Evolutionary conservation across 768 basidiomycete species (phyloP).

Genomic region (Cystoderma amianthinum): DNA sequence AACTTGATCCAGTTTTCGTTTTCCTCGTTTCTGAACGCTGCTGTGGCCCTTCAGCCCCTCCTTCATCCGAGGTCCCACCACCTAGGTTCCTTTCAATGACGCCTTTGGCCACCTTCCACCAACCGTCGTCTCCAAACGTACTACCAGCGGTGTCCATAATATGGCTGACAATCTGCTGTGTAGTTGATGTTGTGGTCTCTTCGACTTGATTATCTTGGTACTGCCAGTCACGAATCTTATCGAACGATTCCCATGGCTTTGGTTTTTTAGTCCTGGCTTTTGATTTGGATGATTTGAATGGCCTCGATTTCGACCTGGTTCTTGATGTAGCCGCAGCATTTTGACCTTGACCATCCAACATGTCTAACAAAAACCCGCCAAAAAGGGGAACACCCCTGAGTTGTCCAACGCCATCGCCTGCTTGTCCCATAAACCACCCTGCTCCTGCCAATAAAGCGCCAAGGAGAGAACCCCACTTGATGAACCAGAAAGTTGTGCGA

Average conservation of each 20-base stretch:
- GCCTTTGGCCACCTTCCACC: conserved; percentile 23
- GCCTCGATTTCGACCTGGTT: conserved; percentile 14
- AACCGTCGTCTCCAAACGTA: conserved; percentile 17
- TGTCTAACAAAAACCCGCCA: conserved; percentile 24
- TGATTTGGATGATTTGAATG: conserved; percentile 14
- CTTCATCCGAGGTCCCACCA: not conserved
- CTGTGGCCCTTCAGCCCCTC: not conserved
- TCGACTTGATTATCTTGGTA: conserved; percentile 23
- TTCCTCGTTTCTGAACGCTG: not conserved
- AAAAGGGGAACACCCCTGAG: conserved; percentile 31
- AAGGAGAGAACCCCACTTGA: conserved; percentile 72
- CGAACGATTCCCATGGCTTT: conserved; percentile 64
- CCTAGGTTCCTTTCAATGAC: conserved; percentile 6
- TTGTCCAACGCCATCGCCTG: conserved; percentile 24
- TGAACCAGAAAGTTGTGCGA: conserved; percentile 56
- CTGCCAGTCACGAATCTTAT: conserved; percentile 55
- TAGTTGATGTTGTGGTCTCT: conserved; percentile 22
- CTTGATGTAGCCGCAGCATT: conserved; percentile 17
- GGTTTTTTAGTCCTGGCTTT: conserved; percentile 17
- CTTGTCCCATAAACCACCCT: conserved; percentile 46
- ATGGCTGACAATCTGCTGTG: conserved; percentile 38
- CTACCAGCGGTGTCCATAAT: conserved; percentile 25
- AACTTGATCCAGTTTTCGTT: conserved; percentile 3
- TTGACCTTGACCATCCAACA: conserved; percentile 29
- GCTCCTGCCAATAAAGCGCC: conserved; percentile 42